A percentile compares a stretch with the other conserved stretches of the same genome.
Evolutionary conservation across 495 filamentous ascomycete genomes (phyloP).

Genomic region (Hypoxylon intermedium): DNA sequence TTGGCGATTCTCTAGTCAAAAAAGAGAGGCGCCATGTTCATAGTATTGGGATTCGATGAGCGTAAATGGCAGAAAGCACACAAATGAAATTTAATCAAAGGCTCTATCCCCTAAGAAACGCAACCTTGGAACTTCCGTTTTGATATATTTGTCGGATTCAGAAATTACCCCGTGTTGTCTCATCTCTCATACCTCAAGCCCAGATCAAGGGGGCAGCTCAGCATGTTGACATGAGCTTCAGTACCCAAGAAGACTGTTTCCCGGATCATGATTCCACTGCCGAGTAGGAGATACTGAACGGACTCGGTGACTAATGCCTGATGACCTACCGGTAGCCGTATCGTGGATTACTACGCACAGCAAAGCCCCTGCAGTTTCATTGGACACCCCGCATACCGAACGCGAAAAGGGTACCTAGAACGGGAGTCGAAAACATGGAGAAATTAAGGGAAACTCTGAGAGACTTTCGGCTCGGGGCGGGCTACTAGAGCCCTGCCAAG

Average conservation of each 20-base stretch:
- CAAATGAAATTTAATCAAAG: conserved; percentile 33
- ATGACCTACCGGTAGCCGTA: conserved; percentile 19
- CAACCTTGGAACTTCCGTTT: conserved; percentile 3
- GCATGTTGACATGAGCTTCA: neutral
- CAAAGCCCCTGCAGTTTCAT: conserved; percentile 10
- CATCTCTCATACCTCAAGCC: conserved; percentile 19
- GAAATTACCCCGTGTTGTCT: conserved; percentile 25
- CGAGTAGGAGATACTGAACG: conserved; percentile 3
- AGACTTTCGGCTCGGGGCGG: conserved; percentile 32
- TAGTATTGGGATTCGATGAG: conserved; percentile 40
- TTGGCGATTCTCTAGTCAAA: conserved; percentile 37
- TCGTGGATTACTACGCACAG: conserved; percentile 38
- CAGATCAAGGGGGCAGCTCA: conserved; percentile 13
- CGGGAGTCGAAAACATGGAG: conserved; percentile 14
- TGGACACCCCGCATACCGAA: conserved; percentile 37
- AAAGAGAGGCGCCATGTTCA: conserved; percentile 28
- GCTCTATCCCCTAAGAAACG: conserved; percentile 15
- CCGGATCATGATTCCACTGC: conserved; percentile 14
- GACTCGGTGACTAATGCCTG: conserved; percentile 31
- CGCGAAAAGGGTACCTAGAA: conserved; percentile 10
- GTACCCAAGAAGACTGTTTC: conserved; percentile 4
- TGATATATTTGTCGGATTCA: conserved; percentile 27
- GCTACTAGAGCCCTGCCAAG: conserved; percentile 34
- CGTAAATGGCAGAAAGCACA: conserved; percentile 31
- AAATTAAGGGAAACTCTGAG: conserved; percentile 32